Percentiles rank a stretch among this genome's conserved stretches.
Evolutionary conservation across 2,329 filamentous ascomycete genomes (phyloP).

Genomic region (Ophiognomonia clavigignenti-juglandacearum): DNA sequence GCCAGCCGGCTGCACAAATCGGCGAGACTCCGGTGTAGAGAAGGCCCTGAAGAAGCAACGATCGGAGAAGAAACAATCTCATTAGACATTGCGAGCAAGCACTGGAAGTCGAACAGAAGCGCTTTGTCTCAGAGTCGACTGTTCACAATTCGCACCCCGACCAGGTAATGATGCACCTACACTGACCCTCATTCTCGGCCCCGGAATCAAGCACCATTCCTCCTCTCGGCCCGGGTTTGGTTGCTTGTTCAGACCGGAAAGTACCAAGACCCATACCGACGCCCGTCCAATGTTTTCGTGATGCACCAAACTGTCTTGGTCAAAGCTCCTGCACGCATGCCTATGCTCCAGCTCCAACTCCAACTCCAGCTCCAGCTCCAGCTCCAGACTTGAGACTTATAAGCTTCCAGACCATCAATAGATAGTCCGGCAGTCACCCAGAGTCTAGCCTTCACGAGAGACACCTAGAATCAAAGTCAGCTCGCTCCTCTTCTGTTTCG

Average conservation of each 20-base stretch:
- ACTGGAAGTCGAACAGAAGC: slow-evolving; percentile 7
- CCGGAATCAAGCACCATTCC: too few species aligned
- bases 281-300: background rate
- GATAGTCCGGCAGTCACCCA: background rate
- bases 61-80: slow-evolving; percentile 9
- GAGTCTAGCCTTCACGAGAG: background rate
- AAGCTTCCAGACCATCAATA: slow-evolving; percentile 1
- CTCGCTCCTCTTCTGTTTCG: too few species aligned
- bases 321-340: background rate
- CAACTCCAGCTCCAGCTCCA: background rate
- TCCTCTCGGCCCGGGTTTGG: too few species aligned
- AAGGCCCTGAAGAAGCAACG: slow-evolving; percentile 2
- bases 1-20: background rate
- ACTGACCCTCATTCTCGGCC: too few species aligned
- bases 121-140: slow-evolving; percentile 13
- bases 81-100: slow-evolving; percentile 12
- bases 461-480: background rate
- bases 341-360: too few species aligned
- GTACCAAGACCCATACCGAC: background rate
- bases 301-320: background rate
- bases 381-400: background rate
- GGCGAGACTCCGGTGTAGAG: background rate
- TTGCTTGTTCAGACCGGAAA: too few species aligned
- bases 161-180: too few species aligned
- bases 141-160: too few species aligned